Conservation (phyloP, 768 basidiomycete species). For the Fibroporia radiculosa region DNA sequence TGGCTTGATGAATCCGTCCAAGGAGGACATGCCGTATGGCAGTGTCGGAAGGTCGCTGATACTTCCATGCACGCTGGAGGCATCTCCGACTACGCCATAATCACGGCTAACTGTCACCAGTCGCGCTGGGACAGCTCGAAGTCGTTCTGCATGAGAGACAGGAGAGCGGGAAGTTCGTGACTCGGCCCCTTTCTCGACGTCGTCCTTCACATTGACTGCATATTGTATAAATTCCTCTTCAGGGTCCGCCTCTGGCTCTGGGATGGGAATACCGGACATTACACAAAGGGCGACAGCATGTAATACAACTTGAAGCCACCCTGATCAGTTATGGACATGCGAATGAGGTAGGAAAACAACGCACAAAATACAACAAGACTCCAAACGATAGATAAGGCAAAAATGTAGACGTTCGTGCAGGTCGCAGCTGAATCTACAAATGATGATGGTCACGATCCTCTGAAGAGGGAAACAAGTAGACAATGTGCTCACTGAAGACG, state of each 20-base stretch:
- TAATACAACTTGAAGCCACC: slow-evolving; percentile 10
- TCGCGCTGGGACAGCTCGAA: neutral
- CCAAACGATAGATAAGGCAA: slow-evolving; percentile 14
- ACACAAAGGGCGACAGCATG: slow-evolving; percentile 17
- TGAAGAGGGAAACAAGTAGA: neutral
- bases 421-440: slow-evolving; percentile 12
- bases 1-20: neutral
- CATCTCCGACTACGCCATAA: neutral
- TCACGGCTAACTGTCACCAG: neutral
- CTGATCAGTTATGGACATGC: neutral
- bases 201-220: neutral
- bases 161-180: neutral
- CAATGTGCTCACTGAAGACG: slow-evolving; percentile 15
- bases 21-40: slow-evolving; percentile 1
- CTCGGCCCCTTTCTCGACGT: neutral
- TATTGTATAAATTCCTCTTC: neutral
- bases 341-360: neutral
- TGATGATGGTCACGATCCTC: neutral
- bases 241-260: slow-evolving; percentile 1
- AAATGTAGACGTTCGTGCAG: slow-evolving; percentile 14
- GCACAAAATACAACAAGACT: slow-evolving; percentile 17
- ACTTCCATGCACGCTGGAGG: neutral
- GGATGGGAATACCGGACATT: slow-evolving; percentile 18
- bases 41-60: neutral
- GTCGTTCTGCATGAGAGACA: neutral